Evolutionary conservation across 2,329 filamentous ascomycete genomes (phyloP), one percentile per base, ranked within the genome.

Genomic region (Epichloe elymi): DNA sequence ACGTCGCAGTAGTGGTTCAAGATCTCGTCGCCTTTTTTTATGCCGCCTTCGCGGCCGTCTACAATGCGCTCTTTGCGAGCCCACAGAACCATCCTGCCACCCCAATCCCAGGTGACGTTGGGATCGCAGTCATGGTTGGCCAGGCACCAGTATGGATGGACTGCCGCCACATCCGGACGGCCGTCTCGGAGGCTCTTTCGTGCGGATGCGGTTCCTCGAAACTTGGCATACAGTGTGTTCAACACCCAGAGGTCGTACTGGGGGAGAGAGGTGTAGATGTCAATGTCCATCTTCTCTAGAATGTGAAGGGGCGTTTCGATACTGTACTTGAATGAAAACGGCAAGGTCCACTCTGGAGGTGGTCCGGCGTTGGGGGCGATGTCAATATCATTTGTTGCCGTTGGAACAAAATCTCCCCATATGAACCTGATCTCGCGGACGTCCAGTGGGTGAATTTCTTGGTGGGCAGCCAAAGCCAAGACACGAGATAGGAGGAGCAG

Each of bases 71-170:
- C 69, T 55, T 80, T 71, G 46, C 82, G 72, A 2, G 80, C 79
- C 72, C 73, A 80, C 53, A 93, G 79, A 37, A 79, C 77, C 76
- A 93, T 90, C 49, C 76, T 77, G 1, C 86, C 86, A 30, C 85
- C 82, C 88, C 90, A 96, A 61, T 95, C 87, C 93, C 93, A 98
- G 3, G 79, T 79, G 39, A 97, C 89, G 65, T 95, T 96, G 8
- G 93, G 93, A 63, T 95, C 83, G 68, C 93, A 98, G 65, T 89
- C 88, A 65, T 98, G 93, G 62, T 98, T 98, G 30, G 91, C 90
- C 33, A 97, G 74, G 67, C 90, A 97, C 89, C 93, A 98, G 59
- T 95, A 81, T 2, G 91, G 89, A 68, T 97, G 90, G 30, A 97
- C 90, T 30, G 91, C 91, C 30, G 88, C 88, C 4, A 95, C 85